Base-by-base conservation (phyloP, 176 grass and related monocot species). In the Aegilops umbellulata region DNA sequence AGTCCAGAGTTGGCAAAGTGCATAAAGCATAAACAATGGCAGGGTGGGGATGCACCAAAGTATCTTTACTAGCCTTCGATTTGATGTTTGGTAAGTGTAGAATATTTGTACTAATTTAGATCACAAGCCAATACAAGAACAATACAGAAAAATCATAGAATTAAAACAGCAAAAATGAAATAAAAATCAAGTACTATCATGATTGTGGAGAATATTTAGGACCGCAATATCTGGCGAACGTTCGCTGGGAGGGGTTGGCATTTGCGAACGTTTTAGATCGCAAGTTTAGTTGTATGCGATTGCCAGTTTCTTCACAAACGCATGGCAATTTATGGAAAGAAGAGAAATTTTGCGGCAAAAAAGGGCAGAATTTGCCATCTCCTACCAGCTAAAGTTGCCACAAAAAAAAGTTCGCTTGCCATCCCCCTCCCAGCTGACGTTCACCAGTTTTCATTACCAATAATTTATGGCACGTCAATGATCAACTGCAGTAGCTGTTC, bases 1-100 rank as follows among this genome's bases (percentile, higher is more conserved):
- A 64, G 30, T 70, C 2, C 23, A 55, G 4, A 74, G 41, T 75
- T 32, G 9, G 22, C 3, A 80, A 80, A 89, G 57, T 19, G 16
- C 81, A 80, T 80, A 61, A 61, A 73, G 49, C 34, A 73, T 83
- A 53, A 53, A 53, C 19, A 53, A 53, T 32, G 30, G 22, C 42
- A 80, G 30, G 22, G 15, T 53, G 16, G n/a, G 6, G 8, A 35
- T 30, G 39, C 7, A 76, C 57, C 34, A 74, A n/a, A 63, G 19
- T 74, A 63, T 61, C 10, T 8, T 74, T 20, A 31, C 11, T n/a
- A 63, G 15, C 7, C 22, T 44, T 46, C 16, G 34, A 32, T 49
- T 25, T 10, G 11, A 16, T 66, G 51, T 22, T 69, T 61, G 20
- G 72, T 38, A 80, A 34, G 23, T 46, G 41, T 58, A 63, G 34